Evolutionary conservation across 768 basidiomycete genomes (phyloP), one percentile per base, ranked within the genome.

Genomic region (Saitozyma sp.): DNA sequence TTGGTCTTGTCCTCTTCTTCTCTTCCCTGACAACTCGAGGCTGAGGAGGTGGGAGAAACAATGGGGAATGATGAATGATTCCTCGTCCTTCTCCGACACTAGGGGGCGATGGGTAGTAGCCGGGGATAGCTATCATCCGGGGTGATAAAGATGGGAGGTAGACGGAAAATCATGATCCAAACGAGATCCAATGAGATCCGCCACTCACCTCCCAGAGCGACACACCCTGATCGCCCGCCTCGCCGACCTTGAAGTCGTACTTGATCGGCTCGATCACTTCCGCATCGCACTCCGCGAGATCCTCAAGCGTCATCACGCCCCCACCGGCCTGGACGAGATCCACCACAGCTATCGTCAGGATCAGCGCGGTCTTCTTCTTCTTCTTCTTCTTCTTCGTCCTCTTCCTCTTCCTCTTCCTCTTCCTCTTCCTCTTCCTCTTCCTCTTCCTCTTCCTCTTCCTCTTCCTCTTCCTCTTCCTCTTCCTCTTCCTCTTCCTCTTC

Each of bases 281-380:
- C 0, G 90, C 87, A 54, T 84, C 80, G 74, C 96, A 93, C 51
- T 84, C 83, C n/a, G 89, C 89, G 46, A 99, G 85, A 78, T 99
- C 96, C n/a, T 89, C 87, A 11, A 97, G 84, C 54, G 88, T 89
- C 93, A 99, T 94, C 8, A 93, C 85, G 17, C 96, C 96, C 16
- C 95, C 95, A 69, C 88, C 84, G 78, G 86, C 87, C 78, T 91
- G 82, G 54, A 96, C 85, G 39, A 97, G 73, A 40, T 75, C 72
- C 19, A 77, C 69, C 50, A 71, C 71, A 8, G 69, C 75, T 75
- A 13, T 10, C 9, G 8, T 20, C 1, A 17, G 29, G 29, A 29
- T 61, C 59, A 61, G 59, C 37, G 16, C 19, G 46, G 1, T 9
- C 39, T 39, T 37, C 19, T n/a, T 50, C 13, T 10, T n/a, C 29